Percentiles rank a stretch among this genome's conserved stretches.
These are phyloP conservation scores for Achaetomium macrosporum DNA, from an alignment of 2,329 filamentous ascomycete genomes.

Conservation along the genomic window DNA sequence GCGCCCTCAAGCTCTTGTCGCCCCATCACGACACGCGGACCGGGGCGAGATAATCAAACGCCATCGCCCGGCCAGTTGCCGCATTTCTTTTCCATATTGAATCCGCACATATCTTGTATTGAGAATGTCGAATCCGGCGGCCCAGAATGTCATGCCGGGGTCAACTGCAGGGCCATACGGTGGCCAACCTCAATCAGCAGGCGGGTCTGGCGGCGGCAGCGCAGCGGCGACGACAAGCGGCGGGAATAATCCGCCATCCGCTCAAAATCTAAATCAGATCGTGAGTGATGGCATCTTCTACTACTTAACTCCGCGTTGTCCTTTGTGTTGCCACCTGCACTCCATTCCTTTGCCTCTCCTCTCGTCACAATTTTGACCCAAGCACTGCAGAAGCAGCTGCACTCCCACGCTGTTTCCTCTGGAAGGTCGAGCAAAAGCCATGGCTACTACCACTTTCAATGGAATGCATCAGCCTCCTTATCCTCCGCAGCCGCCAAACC, in stretches of 20 bases:
- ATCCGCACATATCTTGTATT: constrained; percentile 6
- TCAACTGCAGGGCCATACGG: constrained; percentile 18
- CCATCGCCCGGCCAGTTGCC: background rate
- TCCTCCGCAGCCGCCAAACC: no score
- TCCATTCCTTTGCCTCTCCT: background rate
- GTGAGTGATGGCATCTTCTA: constrained; percentile 49
- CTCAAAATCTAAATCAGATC: constrained; percentile 92
- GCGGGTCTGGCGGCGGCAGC: constrained; percentile 17
- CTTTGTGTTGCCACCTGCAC: background rate
- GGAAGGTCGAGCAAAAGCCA: no score
- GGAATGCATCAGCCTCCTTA: no score
- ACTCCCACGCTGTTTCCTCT: no score
- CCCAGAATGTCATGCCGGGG: constrained; percentile 15
- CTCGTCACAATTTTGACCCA: background rate
- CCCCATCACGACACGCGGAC: background rate
- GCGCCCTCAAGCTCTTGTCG: constrained; percentile 1
- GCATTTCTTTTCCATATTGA: background rate
- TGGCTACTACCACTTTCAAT: no score
- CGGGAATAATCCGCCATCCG: constrained; percentile 50
- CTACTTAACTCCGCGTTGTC: background rate
- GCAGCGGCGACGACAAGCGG: constrained; percentile 7
- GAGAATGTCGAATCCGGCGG: constrained; percentile 20
- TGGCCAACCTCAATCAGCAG: constrained; percentile 23
- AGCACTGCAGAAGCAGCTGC: no score
- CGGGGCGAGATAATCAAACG: no score